Evolutionary conservation across 768 basidiomycete species (phyloP).

Genomic region (Mrakia gelida): DNA sequence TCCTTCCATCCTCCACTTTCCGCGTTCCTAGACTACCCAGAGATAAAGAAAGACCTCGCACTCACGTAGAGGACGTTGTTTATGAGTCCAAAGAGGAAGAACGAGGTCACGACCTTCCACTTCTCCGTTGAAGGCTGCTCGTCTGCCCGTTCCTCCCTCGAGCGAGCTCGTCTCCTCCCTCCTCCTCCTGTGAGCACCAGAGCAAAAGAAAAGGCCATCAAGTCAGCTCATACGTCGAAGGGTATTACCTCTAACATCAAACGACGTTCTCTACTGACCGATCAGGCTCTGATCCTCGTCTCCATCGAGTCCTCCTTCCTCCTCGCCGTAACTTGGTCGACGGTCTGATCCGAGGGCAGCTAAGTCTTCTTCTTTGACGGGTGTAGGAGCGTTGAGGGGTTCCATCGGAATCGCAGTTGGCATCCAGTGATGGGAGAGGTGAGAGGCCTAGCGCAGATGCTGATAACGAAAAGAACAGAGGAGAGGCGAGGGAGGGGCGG

Average conservation of each 20-base stretch:
- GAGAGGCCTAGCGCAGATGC: background rate
- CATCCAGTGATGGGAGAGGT: background rate
- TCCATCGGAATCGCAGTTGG: background rate
- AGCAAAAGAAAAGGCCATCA: no score
- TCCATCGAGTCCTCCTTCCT: background rate
- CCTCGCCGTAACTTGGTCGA: background rate
- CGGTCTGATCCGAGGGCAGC: background rate
- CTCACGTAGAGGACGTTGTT: constrained; percentile 28
- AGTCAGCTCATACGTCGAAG: no score
- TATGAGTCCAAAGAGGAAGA: constrained; percentile 29
- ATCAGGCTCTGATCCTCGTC: background rate
- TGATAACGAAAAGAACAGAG: background rate
- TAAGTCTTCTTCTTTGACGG: background rate
- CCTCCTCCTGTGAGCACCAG: no score
- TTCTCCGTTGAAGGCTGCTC: background rate
- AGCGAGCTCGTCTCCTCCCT: no score
- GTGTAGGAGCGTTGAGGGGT: background rate
- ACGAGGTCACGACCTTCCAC: constrained; percentile 16
- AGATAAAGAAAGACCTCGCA: background rate
- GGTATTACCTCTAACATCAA: no score
- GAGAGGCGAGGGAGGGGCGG: no score
- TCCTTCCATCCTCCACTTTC: background rate
- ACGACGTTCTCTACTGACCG: background rate
- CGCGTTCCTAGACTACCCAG: background rate
- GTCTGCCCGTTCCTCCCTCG: no score